phyloP scores from a whole-genome alignment of 1,284 basidiomycete species.

The Laetiporus sulphureus region DNA sequence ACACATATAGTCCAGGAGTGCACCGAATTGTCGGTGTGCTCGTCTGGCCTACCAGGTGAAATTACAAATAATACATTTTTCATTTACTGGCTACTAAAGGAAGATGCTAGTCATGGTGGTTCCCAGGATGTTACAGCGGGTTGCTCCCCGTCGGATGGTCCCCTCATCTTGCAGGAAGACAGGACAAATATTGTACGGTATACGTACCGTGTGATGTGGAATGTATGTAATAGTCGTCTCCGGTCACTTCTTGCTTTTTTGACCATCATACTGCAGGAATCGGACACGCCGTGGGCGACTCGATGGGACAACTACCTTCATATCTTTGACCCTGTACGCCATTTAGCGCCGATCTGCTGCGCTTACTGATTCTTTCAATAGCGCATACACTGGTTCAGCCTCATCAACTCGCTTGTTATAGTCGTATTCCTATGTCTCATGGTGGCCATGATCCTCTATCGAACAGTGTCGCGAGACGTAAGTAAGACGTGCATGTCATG shows the following conservation, averaged over 20 bases:
- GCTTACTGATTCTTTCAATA: constrained; percentile 13
- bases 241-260: neutral
- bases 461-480: constrained; percentile 86
- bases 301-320: constrained; percentile 95
- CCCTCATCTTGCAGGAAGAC: constrained; percentile 60
- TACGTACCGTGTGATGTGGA: constrained; percentile 88
- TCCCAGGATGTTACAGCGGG: constrained; percentile 34
- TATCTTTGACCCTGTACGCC: constrained; percentile 54
- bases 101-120: constrained; percentile 59
- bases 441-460: constrained; percentile 88
- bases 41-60: constrained; percentile 81
- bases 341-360: neutral
- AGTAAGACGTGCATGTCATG: constrained; percentile 36
- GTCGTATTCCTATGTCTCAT: constrained; percentile 88
- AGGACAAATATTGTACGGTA: constrained; percentile 71
- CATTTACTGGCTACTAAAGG: too few relatives aligned
- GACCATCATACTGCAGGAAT: constrained; percentile 44
- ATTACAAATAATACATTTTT: too few relatives aligned
- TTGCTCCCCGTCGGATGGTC: constrained; percentile 29
- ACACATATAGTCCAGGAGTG: constrained; percentile 59
- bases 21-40: constrained; percentile 88
- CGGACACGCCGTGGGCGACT: constrained; percentile 86
- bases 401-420: constrained; percentile 91
- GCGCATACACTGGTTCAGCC: constrained; percentile 86
- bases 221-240: constrained; percentile 38